Evolutionary conservation across 2,329 filamentous ascomycete species (phyloP).

Genomic region (Pezicula neosporulosa): DNA sequence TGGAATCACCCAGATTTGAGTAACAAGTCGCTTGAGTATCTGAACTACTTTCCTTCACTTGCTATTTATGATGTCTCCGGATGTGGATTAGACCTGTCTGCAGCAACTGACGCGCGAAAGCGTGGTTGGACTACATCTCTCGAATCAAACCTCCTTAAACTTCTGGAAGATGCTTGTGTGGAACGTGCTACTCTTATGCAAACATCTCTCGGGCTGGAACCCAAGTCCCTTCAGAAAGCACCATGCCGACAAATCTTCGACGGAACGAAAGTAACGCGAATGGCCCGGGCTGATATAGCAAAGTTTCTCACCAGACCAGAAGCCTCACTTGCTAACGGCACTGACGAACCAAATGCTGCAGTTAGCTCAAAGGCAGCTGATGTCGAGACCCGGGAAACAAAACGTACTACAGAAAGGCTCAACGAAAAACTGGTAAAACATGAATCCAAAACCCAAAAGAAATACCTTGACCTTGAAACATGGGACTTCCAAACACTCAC

Average conservation of each 20-base stretch:
- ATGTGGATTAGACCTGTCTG: conserved; percentile 14
- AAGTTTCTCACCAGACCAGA: conserved; percentile 9
- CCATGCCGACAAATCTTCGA: conserved; percentile 6
- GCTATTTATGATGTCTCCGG: conserved; percentile 25
- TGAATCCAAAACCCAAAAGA: not conserved
- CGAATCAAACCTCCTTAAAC: conserved; percentile 9
- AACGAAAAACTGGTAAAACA: not conserved
- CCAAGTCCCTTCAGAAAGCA: conserved; percentile 5
- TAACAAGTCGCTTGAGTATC: conserved; percentile 20
- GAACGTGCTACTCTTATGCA: conserved; percentile 14
- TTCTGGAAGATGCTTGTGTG: conserved; percentile 19
- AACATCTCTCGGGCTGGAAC: not conserved
- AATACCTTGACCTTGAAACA: conserved; percentile 2
- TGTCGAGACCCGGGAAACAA: no score
- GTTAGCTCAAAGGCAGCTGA: no score
- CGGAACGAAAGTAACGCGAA: conserved; percentile 10
- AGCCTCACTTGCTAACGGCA: not conserved
- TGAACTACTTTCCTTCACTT: conserved; percentile 26
- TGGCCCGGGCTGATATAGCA: conserved; percentile 13
- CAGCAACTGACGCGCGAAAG: conserved; percentile 5
- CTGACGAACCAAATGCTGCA: not conserved
- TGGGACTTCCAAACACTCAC: conserved; percentile 22
- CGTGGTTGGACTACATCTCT: conserved; percentile 20
- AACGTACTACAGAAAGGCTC: not conserved
- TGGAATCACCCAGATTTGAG: conserved; percentile 26